Base-by-base conservation (phyloP, 768 basidiomycete species). In the Boletus rufocinnamomeus region DNA sequence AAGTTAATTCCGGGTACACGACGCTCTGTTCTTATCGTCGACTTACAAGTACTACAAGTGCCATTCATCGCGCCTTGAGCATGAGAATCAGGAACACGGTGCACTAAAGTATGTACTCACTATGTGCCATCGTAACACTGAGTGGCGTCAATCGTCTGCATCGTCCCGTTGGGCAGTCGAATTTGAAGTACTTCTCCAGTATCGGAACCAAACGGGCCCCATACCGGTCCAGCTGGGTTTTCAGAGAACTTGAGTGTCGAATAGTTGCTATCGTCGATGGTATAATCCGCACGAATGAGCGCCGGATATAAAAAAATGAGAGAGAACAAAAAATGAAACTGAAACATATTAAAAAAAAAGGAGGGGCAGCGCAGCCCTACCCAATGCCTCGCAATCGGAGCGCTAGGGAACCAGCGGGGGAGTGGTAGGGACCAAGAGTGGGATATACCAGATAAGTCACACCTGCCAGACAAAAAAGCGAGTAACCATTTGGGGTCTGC, bases 201-300 rank as follows among this genome's bases (percentile, higher is more conserved):
- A 45, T 64, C 63, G 14, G 69, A 62, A 17, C 65, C 63, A 35
- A 67, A 70, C 4, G 63, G 62, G 16, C 63, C 67, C 69, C 70
- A 71, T 55, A 63, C 66, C 0, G 69, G 63, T 6, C 69, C 70
- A 38, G 52, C 23, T 14, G 69, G 68, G n/a, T 71, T 71, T 46
- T 67, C 64, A 8, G 70, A 71, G 54, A 60, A 69, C 34, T 60
- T 61, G 50, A 66, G 69, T 16, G 23, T 3, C 14, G 69, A 67
- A 50, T 67, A 67, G n/a, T 71, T 41, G 52, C 65, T 64, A 34
- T 71, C 68, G 28, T 71, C 67, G 49, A 71, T 69, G 21, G 60
- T 65, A 54, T 70, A 71, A 30, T 70, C 68, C 19, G 69, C 66
- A 28, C 28, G 40, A 45, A 62, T 56, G n/a, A 64, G 32, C 11